A percentile compares a stretch with the other conserved stretches of the same genome.
These are phyloP conservation scores for Helichrysum umbraculigerum DNA, from an alignment of 129 eudicot genomes.

Conservation along the genomic window DNA sequence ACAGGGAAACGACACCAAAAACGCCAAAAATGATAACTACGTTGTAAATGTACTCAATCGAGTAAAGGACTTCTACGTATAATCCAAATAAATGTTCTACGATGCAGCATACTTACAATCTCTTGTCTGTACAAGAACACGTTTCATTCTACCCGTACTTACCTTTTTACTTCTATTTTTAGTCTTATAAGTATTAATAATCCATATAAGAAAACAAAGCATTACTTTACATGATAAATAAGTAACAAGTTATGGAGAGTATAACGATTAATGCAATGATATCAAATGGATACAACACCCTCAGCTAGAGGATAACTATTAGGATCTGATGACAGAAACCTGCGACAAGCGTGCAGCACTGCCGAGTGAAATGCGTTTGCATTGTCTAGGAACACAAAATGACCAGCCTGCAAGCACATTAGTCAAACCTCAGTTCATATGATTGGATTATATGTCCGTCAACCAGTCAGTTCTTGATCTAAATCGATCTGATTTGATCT, in stretches of 20 bases:
- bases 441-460: neutral
- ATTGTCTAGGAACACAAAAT: constrained; percentile 71
- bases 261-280: neutral
- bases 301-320: constrained; percentile 46
- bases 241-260: neutral
- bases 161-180: neutral
- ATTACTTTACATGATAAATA: neutral
- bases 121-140: neutral
- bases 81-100: neutral
- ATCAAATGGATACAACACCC: constrained; percentile 48
- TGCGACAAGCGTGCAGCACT: constrained; percentile 70
- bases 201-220: constrained; percentile 3
- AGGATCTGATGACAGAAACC: constrained; percentile 49
- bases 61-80: neutral
- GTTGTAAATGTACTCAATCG: neutral
- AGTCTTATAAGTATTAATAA: neutral
- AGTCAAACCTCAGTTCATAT: neutral
- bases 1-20: neutral
- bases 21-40: neutral
- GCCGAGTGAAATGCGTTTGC: constrained; percentile 83
- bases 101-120: neutral
- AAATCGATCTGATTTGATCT: neutral
- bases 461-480: neutral
- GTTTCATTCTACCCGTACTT: neutral
- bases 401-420: constrained; percentile 61